phyloP scores from a whole-genome alignment of 805 yeast species.

The Cyberlindnera mycetangii region DNA sequence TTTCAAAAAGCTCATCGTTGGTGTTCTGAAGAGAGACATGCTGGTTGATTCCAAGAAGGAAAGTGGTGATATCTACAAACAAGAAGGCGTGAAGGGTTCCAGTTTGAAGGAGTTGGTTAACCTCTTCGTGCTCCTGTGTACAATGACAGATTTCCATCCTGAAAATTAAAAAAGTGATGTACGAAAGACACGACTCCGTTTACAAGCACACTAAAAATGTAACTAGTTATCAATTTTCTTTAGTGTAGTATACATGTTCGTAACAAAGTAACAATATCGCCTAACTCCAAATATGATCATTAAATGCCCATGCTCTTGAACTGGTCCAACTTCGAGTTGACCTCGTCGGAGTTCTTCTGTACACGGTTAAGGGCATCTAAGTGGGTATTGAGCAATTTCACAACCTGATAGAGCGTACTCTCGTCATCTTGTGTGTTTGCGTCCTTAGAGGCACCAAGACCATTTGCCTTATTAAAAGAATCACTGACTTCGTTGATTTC shows the following conservation, averaged over 20 bases:
- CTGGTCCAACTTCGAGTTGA: conserved; percentile 62
- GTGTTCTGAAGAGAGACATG: conserved; percentile 59
- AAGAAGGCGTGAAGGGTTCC: conserved; percentile 28
- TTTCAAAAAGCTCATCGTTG: conserved; percentile 54
- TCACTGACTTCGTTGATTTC: conserved; percentile 85
- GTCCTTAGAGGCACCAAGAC: conserved; percentile 34
- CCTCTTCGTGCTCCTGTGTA: conserved; percentile 50
- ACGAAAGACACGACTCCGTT: neutral
- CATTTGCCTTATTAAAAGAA: conserved; percentile 64
- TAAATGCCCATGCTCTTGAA: conserved; percentile 23
- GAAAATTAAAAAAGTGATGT: conserved; percentile 20
- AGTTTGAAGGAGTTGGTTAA: conserved; percentile 53
- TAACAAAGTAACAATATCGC: neutral
- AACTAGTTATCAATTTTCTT: neutral
- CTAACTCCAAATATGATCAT: neutral
- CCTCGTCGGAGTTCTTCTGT: conserved; percentile 64
- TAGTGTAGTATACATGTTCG: neutral
- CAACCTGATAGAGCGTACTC: conserved; percentile 61
- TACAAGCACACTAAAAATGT: neutral
- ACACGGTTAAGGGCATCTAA: conserved; percentile 86
- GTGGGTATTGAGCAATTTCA: conserved; percentile 82
- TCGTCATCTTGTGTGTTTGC: conserved; percentile 37
- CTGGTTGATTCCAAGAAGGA: conserved; percentile 31
- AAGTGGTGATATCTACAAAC: conserved; percentile 23
- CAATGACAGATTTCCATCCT: conserved; percentile 45